Evolutionary conservation across 106 monocot genomes (phyloP).

Genomic region (Dendrobium huoshanense): DNA sequence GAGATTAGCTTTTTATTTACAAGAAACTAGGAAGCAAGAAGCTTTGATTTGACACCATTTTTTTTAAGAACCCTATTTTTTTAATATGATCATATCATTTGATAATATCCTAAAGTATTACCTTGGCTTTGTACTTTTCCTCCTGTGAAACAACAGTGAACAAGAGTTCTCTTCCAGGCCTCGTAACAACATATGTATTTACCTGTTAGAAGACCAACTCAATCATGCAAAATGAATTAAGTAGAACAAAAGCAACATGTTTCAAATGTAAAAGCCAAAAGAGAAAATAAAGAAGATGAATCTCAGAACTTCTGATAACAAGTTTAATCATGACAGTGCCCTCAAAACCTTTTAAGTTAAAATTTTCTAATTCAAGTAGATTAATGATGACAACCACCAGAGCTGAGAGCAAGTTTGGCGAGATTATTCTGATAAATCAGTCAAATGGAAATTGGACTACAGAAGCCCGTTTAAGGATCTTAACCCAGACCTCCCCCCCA

Average conservation of each 20-base stretch:
- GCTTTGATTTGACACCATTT: not conserved
- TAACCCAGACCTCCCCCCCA: too few species aligned
- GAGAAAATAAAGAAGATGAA: not conserved
- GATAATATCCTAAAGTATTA: constrained; percentile 14
- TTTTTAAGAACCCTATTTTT: not conserved
- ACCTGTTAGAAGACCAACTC: constrained; percentile 41
- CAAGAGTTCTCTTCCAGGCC: constrained; percentile 92
- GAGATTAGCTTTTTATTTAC: constrained; percentile 1
- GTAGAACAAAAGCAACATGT: not conserved
- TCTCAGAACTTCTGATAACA: not conserved
- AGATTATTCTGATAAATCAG: too few species aligned
- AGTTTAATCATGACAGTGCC: not conserved
- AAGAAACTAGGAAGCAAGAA: not conserved
- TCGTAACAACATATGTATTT: constrained; percentile 86
- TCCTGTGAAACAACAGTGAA: constrained; percentile 94
- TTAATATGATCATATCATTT: not conserved
- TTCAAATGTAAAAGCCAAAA: not conserved
- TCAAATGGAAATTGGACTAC: too few species aligned
- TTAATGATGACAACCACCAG: too few species aligned
- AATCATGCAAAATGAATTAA: constrained; percentile 2
- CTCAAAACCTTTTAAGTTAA: not conserved
- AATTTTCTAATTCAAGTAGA: too few species aligned
- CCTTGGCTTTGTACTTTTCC: constrained; percentile 99
- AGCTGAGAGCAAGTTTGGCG: too few species aligned
- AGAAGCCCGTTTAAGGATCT: too few species aligned